phyloP scores from a whole-genome alignment of 306 rosid genomes.

The Begonia fuchsioides region DNA sequence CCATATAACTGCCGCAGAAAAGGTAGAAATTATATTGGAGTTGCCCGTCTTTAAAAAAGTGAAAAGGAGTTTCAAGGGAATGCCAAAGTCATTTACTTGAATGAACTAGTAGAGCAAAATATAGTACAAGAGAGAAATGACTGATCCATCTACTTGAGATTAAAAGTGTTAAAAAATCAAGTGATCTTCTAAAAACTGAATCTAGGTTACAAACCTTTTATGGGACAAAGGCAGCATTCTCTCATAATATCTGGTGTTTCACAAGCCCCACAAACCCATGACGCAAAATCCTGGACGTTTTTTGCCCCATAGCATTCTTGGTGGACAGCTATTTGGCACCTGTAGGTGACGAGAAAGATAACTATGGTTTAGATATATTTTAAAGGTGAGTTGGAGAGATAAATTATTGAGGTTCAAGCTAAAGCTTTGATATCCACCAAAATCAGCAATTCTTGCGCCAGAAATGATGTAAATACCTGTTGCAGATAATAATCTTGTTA shows the following conservation, averaged over 20 bases:
- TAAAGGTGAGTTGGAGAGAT: not conserved
- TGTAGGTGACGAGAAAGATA: slow-evolving; percentile 13
- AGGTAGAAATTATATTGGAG: too few species aligned
- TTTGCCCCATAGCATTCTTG: slow-evolving; percentile 97
- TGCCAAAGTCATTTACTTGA: too few species aligned
- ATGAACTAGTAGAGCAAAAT: too few species aligned
- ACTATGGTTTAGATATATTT: not conserved
- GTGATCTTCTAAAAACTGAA: too few species aligned
- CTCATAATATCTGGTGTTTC: slow-evolving; percentile 76
- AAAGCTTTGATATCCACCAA: too few species aligned
- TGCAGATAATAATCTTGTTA: slow-evolving; percentile 88
- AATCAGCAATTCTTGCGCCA: not conserved
- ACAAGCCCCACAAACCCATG: slow-evolving; percentile 97
- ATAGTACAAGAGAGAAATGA: too few species aligned
- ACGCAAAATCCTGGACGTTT: slow-evolving; percentile 69
- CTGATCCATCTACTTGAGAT: too few species aligned
- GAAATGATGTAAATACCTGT: slow-evolving; percentile 43
- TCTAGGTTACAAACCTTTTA: slow-evolving; percentile 36
- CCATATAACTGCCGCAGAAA: too few species aligned
- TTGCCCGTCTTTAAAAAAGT: too few species aligned
- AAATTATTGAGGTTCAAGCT: not conserved
- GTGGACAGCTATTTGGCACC: slow-evolving; percentile 98
- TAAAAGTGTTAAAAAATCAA: too few species aligned
- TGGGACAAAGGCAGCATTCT: slow-evolving; percentile 99
- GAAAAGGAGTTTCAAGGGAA: too few species aligned